Base-by-base conservation (phyloP, 2,329 filamentous ascomycete genomes). In the Pseudocercospora macadamiae region DNA sequence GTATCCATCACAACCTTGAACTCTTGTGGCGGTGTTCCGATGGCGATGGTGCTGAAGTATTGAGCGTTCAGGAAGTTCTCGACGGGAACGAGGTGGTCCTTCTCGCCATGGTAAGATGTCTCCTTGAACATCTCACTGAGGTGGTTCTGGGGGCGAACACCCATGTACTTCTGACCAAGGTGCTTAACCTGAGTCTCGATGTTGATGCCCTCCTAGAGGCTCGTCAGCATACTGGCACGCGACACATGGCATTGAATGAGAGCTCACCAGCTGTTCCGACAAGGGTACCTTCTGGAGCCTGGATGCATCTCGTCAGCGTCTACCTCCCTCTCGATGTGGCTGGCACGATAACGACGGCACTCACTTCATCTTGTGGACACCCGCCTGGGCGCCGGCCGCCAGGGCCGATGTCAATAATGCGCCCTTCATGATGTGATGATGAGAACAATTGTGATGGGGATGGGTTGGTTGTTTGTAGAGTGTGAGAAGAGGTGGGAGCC, bases 1-100 rank as follows among this genome's bases (percentile, higher is more conserved):
- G 95, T 99, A 77, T 99, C 95, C 65, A 99, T 89, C 65, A 99
- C 89, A 68, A 99, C 96, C 86, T 99, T 99, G 87, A 99, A 99
- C 68, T 80, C 84, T 82, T 99, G 95, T 30, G 95, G 88, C 66
- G 95, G 95, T 49, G 88, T 93, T 66, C 95, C 95, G 75, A 99
- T 86, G 69, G 86, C 85, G 76, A 99, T 97, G 78, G 97, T 92
- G 68, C 93, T 96, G 86, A 96, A 99, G 83, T 99, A 99, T 80
- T 99, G 95, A 60, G 95, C 95, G 74, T 99, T 99, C 82, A 97
- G 82, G 82, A 97, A 99, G 87, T 99, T 99, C 79, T 87, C 90
- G 70, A 99, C 88, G 59, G 93, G 90, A 39, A 99, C 89, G 58
- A 88, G 86, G 78, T 97, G 93, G 60, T 80, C 79, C 59, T 85